Evolutionary conservation across 1,139 yeast genomes (phyloP), one percentile per base, ranked within the genome.

Genomic region (Magnusiomyces starmeri): DNA sequence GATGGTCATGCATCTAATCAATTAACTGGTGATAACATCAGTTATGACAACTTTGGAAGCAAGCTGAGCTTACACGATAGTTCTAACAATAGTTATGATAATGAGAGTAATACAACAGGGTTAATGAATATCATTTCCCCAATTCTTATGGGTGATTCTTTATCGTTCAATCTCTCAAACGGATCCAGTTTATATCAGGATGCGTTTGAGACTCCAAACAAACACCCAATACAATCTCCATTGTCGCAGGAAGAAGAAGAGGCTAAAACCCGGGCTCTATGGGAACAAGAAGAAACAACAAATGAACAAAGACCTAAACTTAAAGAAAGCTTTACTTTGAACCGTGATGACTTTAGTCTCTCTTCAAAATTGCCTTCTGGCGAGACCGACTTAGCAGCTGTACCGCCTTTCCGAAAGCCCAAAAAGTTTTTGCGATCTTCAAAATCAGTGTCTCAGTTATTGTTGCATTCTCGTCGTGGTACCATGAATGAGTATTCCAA

Each of bases 171-270:
- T 16, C 22, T 40, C 27, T 43, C 43, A 6, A 21, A 14, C 22
- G 39, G 27, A 20, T 34, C 48, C n/a, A 50, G 52, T 34, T 25
- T 51, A 9, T 51, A 51, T 26, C 34, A 46, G 9, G 50, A 44
- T 9, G 51, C 54, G 4, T 49, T 51, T 46, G 51, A 48, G 27
- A 51, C 51, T 4, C 51, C 54, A 7, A 51, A 51, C 1, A 48
- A 46, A 43, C 37, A 43, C 32, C 16, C 22, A 22, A 14, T 7
- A 16, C 39, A n/a, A 12, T 14, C 21, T 6, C 6, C 24, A 18
- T 18, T n/a, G n/a, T n/a, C n/a, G n/a, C n/a, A n/a, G n/a, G n/a
- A n/a, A n/a, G n/a, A n/a, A n/a, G n/a, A n/a, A n/a, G n/a, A 4
- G 37, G n/a, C n/a, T 32, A 32, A 14, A 6, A 32, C 37, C n/a